phyloP scores from a whole-genome alignment of 1,284 basidiomycete species.

The Naganishia cerealis region DNA sequence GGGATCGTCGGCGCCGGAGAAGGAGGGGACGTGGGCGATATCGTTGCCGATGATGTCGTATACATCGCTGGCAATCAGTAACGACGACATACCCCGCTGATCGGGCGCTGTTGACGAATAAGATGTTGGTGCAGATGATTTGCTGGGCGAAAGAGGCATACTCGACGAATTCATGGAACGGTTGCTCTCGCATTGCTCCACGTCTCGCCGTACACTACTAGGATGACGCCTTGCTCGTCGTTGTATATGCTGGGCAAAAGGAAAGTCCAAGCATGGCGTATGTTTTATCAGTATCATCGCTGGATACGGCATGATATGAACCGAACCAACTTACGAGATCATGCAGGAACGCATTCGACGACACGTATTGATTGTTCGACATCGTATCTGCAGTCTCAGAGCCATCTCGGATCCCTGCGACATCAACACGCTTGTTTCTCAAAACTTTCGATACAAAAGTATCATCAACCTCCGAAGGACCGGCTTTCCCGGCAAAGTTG shows the following conservation, averaged over 20 bases:
- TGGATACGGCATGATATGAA: background rate
- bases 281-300: background rate
- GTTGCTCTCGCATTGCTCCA: background rate
- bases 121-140: background rate
- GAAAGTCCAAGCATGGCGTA: background rate
- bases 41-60: background rate
- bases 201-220: background rate
- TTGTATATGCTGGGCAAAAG: background rate
- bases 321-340: constrained; percentile 11
- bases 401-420: background rate
- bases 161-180: background rate
- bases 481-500: background rate
- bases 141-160: background rate
- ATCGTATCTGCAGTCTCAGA: background rate
- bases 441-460: background rate
- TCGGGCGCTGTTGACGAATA: background rate
- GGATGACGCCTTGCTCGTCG: background rate
- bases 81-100: background rate
- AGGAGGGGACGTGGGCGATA: background rate
- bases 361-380: background rate
- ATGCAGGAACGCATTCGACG: constrained; percentile 11
- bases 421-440: background rate
- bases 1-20: background rate
- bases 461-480: background rate
- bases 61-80: background rate